Base-by-base conservation (phyloP, 805 yeast genomes). In the Saturnispora saitoi region DNA sequence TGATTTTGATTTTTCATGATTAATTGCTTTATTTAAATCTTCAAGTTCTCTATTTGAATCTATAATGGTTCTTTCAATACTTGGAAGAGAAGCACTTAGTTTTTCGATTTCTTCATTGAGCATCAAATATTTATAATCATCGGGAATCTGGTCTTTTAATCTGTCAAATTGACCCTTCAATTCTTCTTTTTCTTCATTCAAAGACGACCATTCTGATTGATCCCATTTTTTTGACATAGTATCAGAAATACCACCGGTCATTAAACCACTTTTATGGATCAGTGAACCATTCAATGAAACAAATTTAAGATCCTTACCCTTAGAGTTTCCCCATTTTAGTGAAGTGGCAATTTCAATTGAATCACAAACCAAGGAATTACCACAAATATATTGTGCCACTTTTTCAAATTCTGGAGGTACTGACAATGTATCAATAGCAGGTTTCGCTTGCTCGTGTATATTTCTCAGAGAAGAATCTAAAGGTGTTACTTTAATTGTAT, bases 221-320 rank as follows among this genome's bases (percentile, higher is more conserved):
- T 81, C 88, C 95, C 95, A 87, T 53, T 77, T 73, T 49, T 68
- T 53, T 11, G 72, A 70, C n/a, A 71, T 65, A 36, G 70, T 70
- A n/a, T 71, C 70, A 5, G 78, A 71, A 28, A 72, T 68, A 55
- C 97, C 97, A 62, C 97, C 97, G 8, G 97, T 84, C 95, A 93
- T 87, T 32, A 89, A 71, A 6, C 96, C 96, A 4, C 91, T 81
- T 58, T 79, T 80, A 60, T 87, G 88, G 42, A 93, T 85, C 29
- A 89, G 70, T 0, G 91, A 78, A 2, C 99, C 99, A 44, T 87
- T 88, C 12, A 87, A 58, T 0, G 96, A 78, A 2, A 90, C 95
- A 43, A 85, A 63, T 62, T 86, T 88, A 37, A 78, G 79, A 43
- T 74, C 73, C 28, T 78, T 65, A 7, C 72, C 69, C 32, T 68